Base-by-base conservation (phyloP, 768 basidiomycete genomes). In the Mrakia blollopis region DNA sequence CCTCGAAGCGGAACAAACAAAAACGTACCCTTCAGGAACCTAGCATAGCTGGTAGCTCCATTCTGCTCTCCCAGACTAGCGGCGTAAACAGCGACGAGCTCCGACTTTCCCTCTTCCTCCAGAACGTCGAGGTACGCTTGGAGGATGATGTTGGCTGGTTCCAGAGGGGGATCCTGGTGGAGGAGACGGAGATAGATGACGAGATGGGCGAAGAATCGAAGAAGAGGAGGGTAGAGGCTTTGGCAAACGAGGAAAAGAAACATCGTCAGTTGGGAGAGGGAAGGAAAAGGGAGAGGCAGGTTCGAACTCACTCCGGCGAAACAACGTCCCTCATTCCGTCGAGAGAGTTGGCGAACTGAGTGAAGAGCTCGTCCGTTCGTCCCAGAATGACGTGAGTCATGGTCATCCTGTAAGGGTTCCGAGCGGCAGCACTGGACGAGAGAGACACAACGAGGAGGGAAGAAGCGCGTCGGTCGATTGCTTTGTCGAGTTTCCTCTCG, bases 21-120 rank as follows among this genome's bases (percentile, higher is more conserved):
- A 9, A 16, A 28, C 85, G 80, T 57, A 85, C 85, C 77, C 41
- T 91, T 89, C 32, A 98, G 86, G 89, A 94, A 98, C 80, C 90
- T 85, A 0, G 94, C 94, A 80, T 98, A 98, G 50, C 93, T 90
- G 80, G 94, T 91, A 52, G 96, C 89, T 3, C 94, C 94, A 79
- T 78, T 81, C n/a, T 93, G 93, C 80, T 93, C 91, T 9, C 94
- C 92, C 30, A 98, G 85, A 39, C 92, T 92, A 21, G 92, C 89
- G 9, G 94, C 94, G 82, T 99, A 98, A 86, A 97, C 89, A 0
- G 96, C 94, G 18, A 98, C 94, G 25, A 98, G 87, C 60, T 91
- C 89, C 47, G 92, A 87, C 74, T 83, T 94, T 87, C 91, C 92
- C 25, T 92, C 91, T 60, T 86, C 86, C 86, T 98, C 93, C 4